A percentile compares a stretch with the other conserved stretches of the same genome.
Evolutionary conservation across 805 yeast species (phyloP).

Genomic region (Candida pseudofarinosa): DNA sequence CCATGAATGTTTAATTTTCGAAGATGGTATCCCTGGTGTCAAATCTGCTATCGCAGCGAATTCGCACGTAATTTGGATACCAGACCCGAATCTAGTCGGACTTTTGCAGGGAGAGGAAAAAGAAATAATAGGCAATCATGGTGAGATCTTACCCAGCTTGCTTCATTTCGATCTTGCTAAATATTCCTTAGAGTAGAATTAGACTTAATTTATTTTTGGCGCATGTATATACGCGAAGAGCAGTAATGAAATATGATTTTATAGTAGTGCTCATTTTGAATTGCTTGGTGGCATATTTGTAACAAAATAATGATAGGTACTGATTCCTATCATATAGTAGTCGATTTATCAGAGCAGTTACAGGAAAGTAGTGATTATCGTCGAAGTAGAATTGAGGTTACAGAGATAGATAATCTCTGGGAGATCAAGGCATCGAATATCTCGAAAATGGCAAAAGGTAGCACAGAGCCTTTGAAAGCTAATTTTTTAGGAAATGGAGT

Average conservation of each 20-base stretch:
- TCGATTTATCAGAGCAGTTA: conserved; percentile 16
- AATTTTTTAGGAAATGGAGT: conserved; percentile 70
- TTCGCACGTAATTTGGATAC: conserved; percentile 90
- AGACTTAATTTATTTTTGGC: no score
- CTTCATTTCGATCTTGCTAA: conserved; percentile 43
- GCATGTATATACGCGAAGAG: not conserved
- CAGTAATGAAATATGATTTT: not conserved
- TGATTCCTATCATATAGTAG: conserved; percentile 34
- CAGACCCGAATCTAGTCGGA: conserved; percentile 68
- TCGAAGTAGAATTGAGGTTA: conserved; percentile 24
- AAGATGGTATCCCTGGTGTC: conserved; percentile 94
- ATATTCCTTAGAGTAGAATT: conserved; percentile 11
- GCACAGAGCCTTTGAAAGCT: conserved; percentile 53
- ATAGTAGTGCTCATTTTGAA: not conserved
- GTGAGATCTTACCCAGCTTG: conserved; percentile 52
- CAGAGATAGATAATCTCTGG: conserved; percentile 16
- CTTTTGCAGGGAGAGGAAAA: conserved; percentile 50
- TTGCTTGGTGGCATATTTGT: not conserved
- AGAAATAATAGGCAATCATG: conserved; percentile 50
- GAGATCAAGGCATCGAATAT: conserved; percentile 9
- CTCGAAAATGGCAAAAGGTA: conserved; percentile 16
- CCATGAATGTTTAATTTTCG: conserved; percentile 84
- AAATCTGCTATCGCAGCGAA: conserved; percentile 79
- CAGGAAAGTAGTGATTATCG: conserved; percentile 25
- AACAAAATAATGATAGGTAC: conserved; percentile 35